Evolutionary conservation across 371 early-diverging fungal genomes (phyloP).

Genomic region (Apophysomyces sp.): DNA sequence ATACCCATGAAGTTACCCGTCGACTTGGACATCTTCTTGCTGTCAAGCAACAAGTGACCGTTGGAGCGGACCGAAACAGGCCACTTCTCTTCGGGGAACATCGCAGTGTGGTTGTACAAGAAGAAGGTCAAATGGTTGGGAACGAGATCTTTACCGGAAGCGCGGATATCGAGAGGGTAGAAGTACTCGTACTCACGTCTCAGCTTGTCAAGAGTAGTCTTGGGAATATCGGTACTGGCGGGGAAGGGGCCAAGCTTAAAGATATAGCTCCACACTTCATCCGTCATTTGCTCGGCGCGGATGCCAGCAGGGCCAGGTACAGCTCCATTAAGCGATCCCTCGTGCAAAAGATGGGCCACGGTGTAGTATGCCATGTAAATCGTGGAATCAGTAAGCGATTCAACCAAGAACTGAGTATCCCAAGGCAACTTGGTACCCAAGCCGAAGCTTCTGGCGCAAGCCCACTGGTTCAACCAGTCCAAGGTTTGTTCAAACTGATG

Average conservation of each 20-base stretch:
- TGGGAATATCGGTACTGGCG: conserved; percentile 58
- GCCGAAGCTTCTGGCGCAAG: conserved; percentile 97
- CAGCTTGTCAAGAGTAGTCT: conserved; percentile 68
- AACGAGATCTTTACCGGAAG: conserved; percentile 99
- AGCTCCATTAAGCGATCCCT: conserved; percentile 84
- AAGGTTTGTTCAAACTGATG: conserved; percentile 88
- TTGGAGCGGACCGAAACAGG: conserved; percentile 94
- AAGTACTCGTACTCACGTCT: conserved; percentile 95
- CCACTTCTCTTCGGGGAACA: conserved; percentile 96
- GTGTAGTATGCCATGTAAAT: conserved; percentile 99
- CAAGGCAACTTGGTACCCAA: conserved; percentile 97
- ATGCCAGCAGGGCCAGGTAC: conserved; percentile 85
- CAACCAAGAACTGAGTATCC: conserved; percentile 97
- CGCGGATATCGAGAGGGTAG: conserved; percentile 98
- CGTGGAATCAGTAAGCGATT: conserved; percentile 99
- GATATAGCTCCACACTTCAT: conserved; percentile 96
- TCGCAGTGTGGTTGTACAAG: conserved; percentile 98
- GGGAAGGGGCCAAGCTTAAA: conserved; percentile 78
- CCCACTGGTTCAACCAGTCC: conserved; percentile 99
- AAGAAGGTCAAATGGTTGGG: conserved; percentile 99
- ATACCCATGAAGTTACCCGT: conserved; percentile 99
- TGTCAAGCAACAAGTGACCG: conserved; percentile 97
- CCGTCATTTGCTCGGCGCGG: conserved; percentile 84
- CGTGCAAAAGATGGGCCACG: conserved; percentile 94
- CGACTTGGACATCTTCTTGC: conserved; percentile 99